Evolutionary conservation across 2,329 filamentous ascomycete species (phyloP).

Genomic region (Cladobotryum protrusum): DNA sequence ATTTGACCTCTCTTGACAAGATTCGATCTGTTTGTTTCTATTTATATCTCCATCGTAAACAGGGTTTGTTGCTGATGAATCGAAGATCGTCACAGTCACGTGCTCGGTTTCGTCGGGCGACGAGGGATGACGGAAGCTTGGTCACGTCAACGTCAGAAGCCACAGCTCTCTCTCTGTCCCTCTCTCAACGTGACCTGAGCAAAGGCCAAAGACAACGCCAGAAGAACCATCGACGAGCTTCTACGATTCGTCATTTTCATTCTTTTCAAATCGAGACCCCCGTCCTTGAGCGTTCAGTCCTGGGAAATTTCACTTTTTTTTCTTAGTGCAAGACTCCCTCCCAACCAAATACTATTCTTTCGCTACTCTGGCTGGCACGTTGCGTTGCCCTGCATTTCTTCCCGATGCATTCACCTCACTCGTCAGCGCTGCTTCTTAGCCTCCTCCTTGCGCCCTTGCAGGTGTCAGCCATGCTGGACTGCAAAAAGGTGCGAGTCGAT

Average conservation of each 20-base stretch:
- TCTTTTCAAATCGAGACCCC: constrained; percentile 1
- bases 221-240: constrained; percentile 1
- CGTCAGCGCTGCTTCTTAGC: constrained; percentile 31
- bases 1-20: too few species aligned
- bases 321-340: too few species aligned
- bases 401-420: constrained; percentile 36
- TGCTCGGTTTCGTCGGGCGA: constrained; percentile 18
- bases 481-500: constrained; percentile 55
- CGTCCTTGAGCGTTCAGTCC: constrained; percentile 2
- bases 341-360: too few species aligned
- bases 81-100: constrained; percentile 19
- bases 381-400: neutral
- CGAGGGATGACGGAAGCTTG: constrained; percentile 27
- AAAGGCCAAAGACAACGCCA: neutral
- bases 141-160: constrained; percentile 16
- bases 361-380: too few species aligned
- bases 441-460: constrained; percentile 32
- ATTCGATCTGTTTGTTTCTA: neutral
- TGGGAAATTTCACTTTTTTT: neutral
- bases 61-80: neutral
- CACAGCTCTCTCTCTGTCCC: too few species aligned
- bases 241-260: constrained; percentile 3
- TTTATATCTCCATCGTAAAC: neutral
- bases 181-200: constrained; percentile 26
- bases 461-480: constrained; percentile 49